phyloP scores from a whole-genome alignment of 495 filamentous ascomycete genomes.

The Penicillium cinerascens region DNA sequence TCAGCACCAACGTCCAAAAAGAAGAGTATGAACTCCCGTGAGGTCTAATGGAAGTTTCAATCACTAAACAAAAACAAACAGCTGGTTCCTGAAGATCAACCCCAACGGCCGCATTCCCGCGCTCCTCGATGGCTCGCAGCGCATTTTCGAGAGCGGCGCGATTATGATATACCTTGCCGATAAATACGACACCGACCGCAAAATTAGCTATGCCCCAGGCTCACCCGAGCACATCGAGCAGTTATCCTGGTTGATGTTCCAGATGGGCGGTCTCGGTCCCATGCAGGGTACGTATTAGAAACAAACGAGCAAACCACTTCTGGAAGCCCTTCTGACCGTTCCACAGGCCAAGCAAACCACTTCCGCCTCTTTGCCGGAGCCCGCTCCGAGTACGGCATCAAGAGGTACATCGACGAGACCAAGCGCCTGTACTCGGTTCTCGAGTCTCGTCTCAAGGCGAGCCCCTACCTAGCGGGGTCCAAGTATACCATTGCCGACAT shows the following conservation, averaged over 20 bases:
- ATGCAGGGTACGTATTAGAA: conserved; percentile 31
- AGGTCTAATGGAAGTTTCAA: conserved; percentile 4
- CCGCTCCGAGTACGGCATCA: conserved; percentile 41
- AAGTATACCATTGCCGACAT: conserved; percentile 46
- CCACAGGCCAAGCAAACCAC: conserved; percentile 40
- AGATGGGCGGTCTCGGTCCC: conserved; percentile 40
- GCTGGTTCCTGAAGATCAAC: conserved; percentile 81
- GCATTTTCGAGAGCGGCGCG: conserved; percentile 47
- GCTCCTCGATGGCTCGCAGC: conserved; percentile 40
- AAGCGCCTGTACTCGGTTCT: conserved; percentile 39
- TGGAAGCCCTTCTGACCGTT: background rate
- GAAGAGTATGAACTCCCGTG: conserved; percentile 42
- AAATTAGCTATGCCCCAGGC: conserved; percentile 41
- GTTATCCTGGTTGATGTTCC: conserved; percentile 45
- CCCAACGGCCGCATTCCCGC: conserved; percentile 90
- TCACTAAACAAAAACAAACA: background rate
- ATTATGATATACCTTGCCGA: conserved; percentile 47
- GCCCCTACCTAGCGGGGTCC: conserved; percentile 38
- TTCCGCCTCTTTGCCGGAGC: conserved; percentile 36
- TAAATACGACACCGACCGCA: conserved; percentile 43
- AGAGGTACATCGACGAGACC: conserved; percentile 38
- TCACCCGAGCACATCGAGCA: conserved; percentile 43
- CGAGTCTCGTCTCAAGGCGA: conserved; percentile 39
- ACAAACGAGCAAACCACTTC: background rate
- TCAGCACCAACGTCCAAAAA: conserved; percentile 68